These are phyloP conservation scores for Aspergillus sp. DNA, from an alignment of 2,329 filamentous ascomycete genomes.

Conservation along the genomic window DNA sequence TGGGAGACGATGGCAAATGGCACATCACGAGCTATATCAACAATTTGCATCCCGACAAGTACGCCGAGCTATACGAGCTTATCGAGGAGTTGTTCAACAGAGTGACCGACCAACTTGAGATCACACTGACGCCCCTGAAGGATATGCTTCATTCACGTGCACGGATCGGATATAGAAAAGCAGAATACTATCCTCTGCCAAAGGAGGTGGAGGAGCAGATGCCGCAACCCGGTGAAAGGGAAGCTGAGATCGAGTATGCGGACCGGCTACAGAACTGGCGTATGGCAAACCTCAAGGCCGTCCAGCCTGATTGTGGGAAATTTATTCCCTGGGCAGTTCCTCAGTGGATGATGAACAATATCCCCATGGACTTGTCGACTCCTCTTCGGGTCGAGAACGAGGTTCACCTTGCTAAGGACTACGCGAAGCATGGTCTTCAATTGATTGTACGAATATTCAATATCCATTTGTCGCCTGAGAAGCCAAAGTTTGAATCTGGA, in stretches of 20 bases:
- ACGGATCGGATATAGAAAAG: constrained; percentile 25
- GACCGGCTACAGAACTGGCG: constrained; percentile 20
- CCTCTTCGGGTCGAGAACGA: constrained; percentile 21
- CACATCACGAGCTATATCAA: constrained; percentile 40
- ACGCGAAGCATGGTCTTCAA: constrained; percentile 45
- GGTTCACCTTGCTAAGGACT: constrained; percentile 30
- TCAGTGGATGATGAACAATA: constrained; percentile 18
- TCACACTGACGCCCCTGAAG: constrained; percentile 24
- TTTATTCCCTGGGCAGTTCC: constrained; percentile 28
- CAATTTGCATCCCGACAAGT: constrained; percentile 37
- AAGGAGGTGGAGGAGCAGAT: constrained; percentile 10
- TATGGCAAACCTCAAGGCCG: constrained; percentile 12
- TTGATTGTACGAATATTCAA: constrained; percentile 58
- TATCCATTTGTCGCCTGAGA: constrained; percentile 53
- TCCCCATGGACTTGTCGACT: constrained; percentile 18
- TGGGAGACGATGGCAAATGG: constrained; percentile 21
- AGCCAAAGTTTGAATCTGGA: constrained; percentile 45
- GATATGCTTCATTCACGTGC: constrained; percentile 26
- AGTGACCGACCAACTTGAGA: constrained; percentile 20
- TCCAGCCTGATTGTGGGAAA: constrained; percentile 22
- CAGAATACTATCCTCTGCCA: constrained; percentile 20
- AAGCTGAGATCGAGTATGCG: constrained; percentile 18
- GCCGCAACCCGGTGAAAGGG: constrained; percentile 11
- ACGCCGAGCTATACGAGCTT: constrained; percentile 29
- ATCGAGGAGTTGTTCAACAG: constrained; percentile 32